Conservation (phyloP, 306 rosid species). For the Psophocarpus tetragonolobus region DNA sequence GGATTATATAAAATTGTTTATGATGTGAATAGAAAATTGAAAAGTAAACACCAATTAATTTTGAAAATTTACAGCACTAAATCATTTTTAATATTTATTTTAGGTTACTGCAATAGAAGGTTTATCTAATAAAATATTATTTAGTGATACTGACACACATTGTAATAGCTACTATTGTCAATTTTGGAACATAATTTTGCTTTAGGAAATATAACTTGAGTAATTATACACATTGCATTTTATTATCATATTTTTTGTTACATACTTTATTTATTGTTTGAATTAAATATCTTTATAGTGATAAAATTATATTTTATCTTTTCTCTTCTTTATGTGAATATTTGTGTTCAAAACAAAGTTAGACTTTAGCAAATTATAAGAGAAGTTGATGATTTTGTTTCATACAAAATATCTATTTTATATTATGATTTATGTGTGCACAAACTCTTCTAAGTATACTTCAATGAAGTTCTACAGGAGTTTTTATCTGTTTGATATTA, state of each 20-base stretch:
- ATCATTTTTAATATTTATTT: background rate
- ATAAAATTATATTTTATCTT: background rate
- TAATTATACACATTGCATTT: background rate
- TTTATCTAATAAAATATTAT: background rate
- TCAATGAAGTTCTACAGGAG: background rate
- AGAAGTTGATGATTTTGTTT: background rate
- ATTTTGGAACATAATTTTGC: background rate
- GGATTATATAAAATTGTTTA: background rate
- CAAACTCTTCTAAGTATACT: background rate
- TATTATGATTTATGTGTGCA: background rate
- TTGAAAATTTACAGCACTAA: background rate
- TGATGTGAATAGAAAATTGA: background rate
- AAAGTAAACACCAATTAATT: background rate
- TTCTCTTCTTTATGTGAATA: background rate
- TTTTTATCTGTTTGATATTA: background rate
- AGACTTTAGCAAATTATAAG: constrained; percentile 1
- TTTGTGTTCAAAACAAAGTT: background rate
- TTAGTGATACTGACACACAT: constrained; percentile 4
- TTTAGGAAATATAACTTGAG: background rate
- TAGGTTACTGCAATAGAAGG: background rate
- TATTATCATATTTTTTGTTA: background rate
- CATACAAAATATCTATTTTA: background rate
- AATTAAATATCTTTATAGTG: background rate
- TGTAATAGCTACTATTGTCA: background rate
- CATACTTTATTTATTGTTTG: background rate